These are phyloP conservation scores for Globisporangium lucens DNA, from an alignment of 352 stramenopile genomes.

Conservation along the genomic window DNA sequence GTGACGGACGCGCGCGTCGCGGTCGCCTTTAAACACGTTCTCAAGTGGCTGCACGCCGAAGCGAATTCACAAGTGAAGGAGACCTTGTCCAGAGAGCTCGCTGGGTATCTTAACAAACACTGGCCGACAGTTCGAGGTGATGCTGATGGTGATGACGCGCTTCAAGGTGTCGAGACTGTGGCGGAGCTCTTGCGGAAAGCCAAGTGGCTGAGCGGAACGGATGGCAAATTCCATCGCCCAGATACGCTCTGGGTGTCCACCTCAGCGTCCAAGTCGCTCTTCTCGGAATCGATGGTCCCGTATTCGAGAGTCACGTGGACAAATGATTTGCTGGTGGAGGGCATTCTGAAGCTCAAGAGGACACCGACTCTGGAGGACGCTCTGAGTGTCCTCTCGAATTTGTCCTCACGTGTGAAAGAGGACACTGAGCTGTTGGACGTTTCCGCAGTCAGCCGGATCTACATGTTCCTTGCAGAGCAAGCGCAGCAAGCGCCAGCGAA, in stretches of 20 bases:
- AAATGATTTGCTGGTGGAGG: slow-evolving; percentile 28
- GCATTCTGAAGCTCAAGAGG: slow-evolving; percentile 45
- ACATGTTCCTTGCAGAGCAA: slow-evolving; percentile 42
- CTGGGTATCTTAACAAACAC: slow-evolving; percentile 35
- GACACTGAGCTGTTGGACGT: slow-evolving; percentile 16
- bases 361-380: slow-evolving; percentile 37
- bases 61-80: slow-evolving; percentile 26
- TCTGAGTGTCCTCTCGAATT: slow-evolving; percentile 32
- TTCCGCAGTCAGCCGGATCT: slow-evolving; percentile 29
- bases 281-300: slow-evolving; percentile 44
- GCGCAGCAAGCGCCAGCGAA: background rate
- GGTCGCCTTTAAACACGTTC: slow-evolving; percentile 27
- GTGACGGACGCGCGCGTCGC: slow-evolving; percentile 17
- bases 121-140: slow-evolving; percentile 24
- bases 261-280: slow-evolving; percentile 31
- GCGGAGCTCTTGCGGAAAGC: slow-evolving; percentile 12
- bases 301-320: slow-evolving; percentile 39
- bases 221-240: slow-evolving; percentile 30
- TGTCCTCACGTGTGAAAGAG: slow-evolving; percentile 22
- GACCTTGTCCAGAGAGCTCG: slow-evolving; percentile 43
- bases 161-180: background rate
- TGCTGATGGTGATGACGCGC: background rate
- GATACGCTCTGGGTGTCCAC: slow-evolving; percentile 46
- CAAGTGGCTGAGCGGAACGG: slow-evolving; percentile 42
- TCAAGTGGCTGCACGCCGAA: slow-evolving; percentile 53